Conservation (phyloP, 2,329 filamentous ascomycete species). For the Cytospora chrysosperma region DNA sequence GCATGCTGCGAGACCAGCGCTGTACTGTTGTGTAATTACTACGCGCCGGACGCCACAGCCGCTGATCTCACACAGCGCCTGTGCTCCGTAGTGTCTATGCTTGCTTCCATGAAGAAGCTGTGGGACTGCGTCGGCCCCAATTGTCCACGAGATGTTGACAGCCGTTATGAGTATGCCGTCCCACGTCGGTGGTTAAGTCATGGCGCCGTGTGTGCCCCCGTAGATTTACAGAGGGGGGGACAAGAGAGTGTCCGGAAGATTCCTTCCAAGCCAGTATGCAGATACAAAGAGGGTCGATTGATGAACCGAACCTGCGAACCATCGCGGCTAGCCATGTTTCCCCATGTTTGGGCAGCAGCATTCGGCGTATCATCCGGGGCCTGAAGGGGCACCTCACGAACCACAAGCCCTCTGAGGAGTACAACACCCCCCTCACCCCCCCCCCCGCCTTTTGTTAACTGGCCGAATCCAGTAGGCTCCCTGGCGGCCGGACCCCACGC, state of each 20-base stretch:
- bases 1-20: constrained; percentile 12
- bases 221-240: background rate
- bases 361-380: background rate
- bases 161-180: constrained; percentile 7
- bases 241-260: constrained; percentile 1
- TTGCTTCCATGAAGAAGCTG: background rate
- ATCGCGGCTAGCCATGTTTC: background rate
- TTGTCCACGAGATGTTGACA: constrained; percentile 4
- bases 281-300: constrained; percentile 9
- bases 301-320: background rate
- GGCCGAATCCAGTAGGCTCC: constrained; percentile 9
- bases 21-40: constrained; percentile 16
- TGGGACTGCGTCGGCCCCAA: background rate
- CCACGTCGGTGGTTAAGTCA: constrained; percentile 3
- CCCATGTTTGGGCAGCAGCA: background rate
- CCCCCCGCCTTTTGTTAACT: background rate
- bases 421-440: too few species aligned
- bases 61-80: constrained; percentile 18
- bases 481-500: background rate
- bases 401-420: background rate
- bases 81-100: constrained; percentile 4
- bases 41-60: constrained; percentile 1
- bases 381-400: background rate
- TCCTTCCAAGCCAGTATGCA: constrained; percentile 3
- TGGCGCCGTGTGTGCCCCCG: constrained; percentile 4